Percentiles rank a stretch among this genome's conserved stretches.
phyloP scores from a whole-genome alignment of 176 grass and related monocot genomes.

The Oryza coarctata region DNA sequence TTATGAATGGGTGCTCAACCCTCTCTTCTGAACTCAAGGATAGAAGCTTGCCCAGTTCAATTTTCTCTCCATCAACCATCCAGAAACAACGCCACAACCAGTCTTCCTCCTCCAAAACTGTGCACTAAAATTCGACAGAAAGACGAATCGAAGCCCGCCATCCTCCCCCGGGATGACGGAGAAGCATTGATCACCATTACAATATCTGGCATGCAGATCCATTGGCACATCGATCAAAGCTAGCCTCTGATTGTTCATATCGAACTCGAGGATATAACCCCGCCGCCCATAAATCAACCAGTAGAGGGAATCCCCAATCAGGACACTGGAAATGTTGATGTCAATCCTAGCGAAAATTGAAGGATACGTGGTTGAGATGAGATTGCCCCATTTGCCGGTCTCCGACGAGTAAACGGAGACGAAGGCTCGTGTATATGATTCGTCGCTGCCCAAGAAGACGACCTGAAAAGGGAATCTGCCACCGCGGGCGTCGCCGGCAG shows the following conservation, averaged over 20 bases:
- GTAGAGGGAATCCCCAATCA: neutral
- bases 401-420: neutral
- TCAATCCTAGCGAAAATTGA: neutral
- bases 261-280: too few species aligned
- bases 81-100: neutral
- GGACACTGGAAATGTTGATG: neutral
- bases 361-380: neutral
- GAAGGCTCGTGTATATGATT: neutral
- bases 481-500: neutral
- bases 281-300: neutral
- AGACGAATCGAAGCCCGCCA: neutral
- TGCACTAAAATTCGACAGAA: too few species aligned
- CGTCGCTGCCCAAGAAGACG: neutral
- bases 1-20: neutral
- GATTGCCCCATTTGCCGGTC: neutral
- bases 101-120: too few species aligned
- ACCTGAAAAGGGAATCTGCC: neutral
- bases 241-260: neutral
- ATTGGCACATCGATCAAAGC: neutral
- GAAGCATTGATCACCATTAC: too few species aligned
- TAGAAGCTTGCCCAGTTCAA: constrained; percentile 3
- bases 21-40: neutral
- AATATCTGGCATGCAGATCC: neutral
- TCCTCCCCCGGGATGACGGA: too few species aligned
- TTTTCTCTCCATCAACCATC: constrained; percentile 8